These are phyloP conservation scores for Fagopyrum homotropicum DNA, from an alignment of 148 eudicot species.

Conservation along the genomic window DNA sequence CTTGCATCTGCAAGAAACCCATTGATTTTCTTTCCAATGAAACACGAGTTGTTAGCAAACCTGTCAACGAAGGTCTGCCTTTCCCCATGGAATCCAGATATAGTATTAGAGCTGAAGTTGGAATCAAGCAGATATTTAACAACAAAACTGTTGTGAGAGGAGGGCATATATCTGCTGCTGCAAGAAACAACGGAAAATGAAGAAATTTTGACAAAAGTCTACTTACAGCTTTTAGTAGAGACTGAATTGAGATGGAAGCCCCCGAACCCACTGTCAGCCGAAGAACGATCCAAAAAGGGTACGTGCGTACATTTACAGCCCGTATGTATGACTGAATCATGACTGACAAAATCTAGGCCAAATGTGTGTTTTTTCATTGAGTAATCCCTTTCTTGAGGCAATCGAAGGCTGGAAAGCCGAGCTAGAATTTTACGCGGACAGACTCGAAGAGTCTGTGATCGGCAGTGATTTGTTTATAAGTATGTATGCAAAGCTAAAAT, in stretches of 20 bases:
- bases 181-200: constrained; percentile 1
- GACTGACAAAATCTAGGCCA: constrained; percentile 3
- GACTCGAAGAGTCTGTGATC: constrained; percentile 5
- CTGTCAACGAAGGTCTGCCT: constrained; percentile 4
- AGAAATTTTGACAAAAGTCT: not conserved
- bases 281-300: not conserved
- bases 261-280: not conserved
- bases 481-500: constrained; percentile 2
- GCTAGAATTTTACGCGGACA: not conserved
- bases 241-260: not conserved
- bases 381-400: not conserved
- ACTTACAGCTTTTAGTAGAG: not conserved
- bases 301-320: not conserved
- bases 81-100: constrained; percentile 1
- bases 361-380: not conserved
- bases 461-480: constrained; percentile 5
- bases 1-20: constrained; percentile 78
- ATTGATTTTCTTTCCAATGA: constrained; percentile 21
- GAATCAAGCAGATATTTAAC: constrained; percentile 25
- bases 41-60: not conserved
- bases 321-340: not conserved
- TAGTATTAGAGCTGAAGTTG: constrained; percentile 2
- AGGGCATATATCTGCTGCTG: not conserved
- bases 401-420: constrained; percentile 1
- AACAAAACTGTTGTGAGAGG: constrained; percentile 19